Base-by-base conservation (phyloP, 106 monocot species). In the Amphibolis antarctica region DNA sequence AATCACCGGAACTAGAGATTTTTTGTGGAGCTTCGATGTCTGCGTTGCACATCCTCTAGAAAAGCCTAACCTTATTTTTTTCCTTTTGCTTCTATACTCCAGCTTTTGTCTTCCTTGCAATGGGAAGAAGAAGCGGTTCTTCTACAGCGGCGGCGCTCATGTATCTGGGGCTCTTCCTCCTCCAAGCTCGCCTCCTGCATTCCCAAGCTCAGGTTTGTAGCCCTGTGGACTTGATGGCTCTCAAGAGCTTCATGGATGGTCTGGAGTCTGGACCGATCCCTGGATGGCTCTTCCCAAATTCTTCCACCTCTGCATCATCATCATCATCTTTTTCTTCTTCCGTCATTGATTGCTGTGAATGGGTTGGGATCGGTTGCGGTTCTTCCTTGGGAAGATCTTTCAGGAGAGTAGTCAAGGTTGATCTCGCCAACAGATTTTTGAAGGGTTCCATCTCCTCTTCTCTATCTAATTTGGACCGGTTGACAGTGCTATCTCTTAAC, bases 401-500 rank as follows among this genome's bases (percentile, higher is more conserved):
- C 28, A 44, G 55, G 11, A 74, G 79, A 46, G 78, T 96, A 0
- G 59, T 82, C 15, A 79, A 69, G 25, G 46, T 96, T 56, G 65
- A 81, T 78, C 82, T 96, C 21, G 25, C 70, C 28, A 76, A 67
- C 44, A 70, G 25, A 71, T 68, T 70, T 60, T 58, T 96, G 21
- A 55, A 45, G 46, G 94, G 94, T 0, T 21, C 27, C 9, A n/a
- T 96, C 21, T 69, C 77, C 0, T 59, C 70, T 42, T 79, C 89
- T 4, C 42, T 94, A 7, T 73, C 62, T 44, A 55, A 74, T 44
- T 69, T 94, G 69, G 75, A 80, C 67, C 73, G 65, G 28, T 63
- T 94, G 48, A 68, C 44, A 24, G 48, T 3, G 18, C 63, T 92
- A 63, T 47, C 83, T 59, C 79, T 94, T 21, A 86, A 81, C 0